Percentiles rank a stretch among this genome's conserved stretches.
phyloP scores from a whole-genome alignment of 768 basidiomycete genomes.

The Hygrocybe punicea region DNA sequence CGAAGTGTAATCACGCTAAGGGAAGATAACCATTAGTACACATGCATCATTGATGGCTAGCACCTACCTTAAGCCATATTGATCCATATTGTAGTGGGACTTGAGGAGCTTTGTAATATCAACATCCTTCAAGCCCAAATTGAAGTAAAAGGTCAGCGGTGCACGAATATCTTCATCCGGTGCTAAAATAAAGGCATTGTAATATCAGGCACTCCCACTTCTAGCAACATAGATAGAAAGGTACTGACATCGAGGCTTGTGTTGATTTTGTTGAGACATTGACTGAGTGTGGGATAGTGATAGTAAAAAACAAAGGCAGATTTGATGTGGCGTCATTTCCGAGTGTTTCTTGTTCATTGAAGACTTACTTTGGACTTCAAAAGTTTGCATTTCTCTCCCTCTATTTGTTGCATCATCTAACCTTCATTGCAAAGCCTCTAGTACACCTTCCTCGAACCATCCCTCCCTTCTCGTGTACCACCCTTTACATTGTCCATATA shows the following conservation, averaged over 20 bases:
- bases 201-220: neutral
- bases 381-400: too few relatives aligned
- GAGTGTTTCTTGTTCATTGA: too few relatives aligned
- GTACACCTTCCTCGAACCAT: too few relatives aligned
- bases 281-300: slow-evolving; percentile 13
- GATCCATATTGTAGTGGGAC: neutral
- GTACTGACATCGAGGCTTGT: neutral
- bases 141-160: neutral
- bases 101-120: neutral
- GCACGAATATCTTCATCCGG: neutral
- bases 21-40: neutral
- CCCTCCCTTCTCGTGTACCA: too few relatives aligned
- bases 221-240: neutral
- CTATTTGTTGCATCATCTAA: too few relatives aligned
- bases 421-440: too few relatives aligned
- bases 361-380: too few relatives aligned
- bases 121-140: neutral
- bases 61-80: slow-evolving; percentile 6
- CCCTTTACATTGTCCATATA: too few relatives aligned
- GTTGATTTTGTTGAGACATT: slow-evolving; percentile 7
- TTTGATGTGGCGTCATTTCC: too few relatives aligned
- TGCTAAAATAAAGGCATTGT: neutral
- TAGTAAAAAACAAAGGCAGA: too few relatives aligned
- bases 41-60: neutral
- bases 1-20: neutral